Conservation (phyloP, 495 filamentous ascomycete species). For the Penicillium salamii region DNA sequence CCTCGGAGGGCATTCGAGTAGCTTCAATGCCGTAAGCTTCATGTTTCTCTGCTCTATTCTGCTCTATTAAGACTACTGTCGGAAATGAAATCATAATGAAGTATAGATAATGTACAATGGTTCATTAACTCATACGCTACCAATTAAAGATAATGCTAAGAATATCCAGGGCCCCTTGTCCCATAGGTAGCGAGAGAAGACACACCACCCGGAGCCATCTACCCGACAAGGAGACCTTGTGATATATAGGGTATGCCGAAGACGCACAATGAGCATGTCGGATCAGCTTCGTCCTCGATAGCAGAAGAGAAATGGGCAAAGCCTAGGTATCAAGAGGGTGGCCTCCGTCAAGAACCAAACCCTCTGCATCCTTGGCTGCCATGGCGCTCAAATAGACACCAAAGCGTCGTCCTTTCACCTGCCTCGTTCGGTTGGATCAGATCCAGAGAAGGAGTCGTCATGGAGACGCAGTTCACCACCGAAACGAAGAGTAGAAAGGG, state of each 20-base stretch:
- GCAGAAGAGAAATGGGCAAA: constrained; percentile 6
- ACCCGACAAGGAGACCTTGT: background rate
- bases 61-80: no score
- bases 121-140: constrained; percentile 26
- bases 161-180: constrained; percentile 18
- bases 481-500: constrained; percentile 13
- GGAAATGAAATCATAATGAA: no score
- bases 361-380: background rate
- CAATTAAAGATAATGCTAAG: constrained; percentile 29
- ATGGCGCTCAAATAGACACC: background rate
- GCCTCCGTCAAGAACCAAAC: constrained; percentile 1
- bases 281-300: constrained; percentile 7
- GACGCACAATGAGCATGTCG: background rate
- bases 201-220: background rate
- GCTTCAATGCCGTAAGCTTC: no score
- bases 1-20: no score
- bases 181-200: constrained; percentile 3
- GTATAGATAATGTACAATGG: constrained; percentile 27
- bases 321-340: background rate
- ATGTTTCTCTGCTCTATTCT: no score
- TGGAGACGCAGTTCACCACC: constrained; percentile 20
- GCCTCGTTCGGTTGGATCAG: background rate
- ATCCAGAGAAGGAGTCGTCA: background rate
- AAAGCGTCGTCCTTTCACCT: background rate
- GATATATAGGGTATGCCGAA: background rate